Evolutionary conservation across 2,329 filamentous ascomycete species (phyloP).

Genomic region (Neurospora crassa): DNA sequence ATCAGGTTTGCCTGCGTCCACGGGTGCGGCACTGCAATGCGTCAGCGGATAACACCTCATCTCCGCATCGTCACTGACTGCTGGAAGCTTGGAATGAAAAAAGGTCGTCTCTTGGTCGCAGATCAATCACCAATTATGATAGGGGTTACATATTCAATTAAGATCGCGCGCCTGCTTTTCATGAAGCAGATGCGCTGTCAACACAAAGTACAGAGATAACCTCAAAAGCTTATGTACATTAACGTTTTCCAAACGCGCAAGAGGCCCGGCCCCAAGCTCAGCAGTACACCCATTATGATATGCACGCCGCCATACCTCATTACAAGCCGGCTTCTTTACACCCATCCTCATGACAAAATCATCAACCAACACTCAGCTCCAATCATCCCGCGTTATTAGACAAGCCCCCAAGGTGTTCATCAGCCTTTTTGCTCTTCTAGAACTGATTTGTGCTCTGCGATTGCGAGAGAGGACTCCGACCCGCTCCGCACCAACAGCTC

Average conservation of each 20-base stretch:
- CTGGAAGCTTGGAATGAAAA: neutral
- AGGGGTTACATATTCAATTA: neutral
- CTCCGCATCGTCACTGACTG: neutral
- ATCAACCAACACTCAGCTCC: neutral
- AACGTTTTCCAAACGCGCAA: neutral
- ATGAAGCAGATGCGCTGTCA: neutral
- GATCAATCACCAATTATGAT: neutral
- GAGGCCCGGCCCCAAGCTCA: neutral
- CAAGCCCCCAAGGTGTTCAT: conserved; percentile 2
- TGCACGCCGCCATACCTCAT: neutral
- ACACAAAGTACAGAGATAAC: neutral
- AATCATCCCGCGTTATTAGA: neutral
- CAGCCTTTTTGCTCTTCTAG: conserved; percentile 10
- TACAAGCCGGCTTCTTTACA: neutral
- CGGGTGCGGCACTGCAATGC: neutral
- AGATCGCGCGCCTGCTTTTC: neutral
- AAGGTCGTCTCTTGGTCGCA: neutral
- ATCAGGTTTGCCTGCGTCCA: neutral
- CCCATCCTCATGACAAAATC: neutral
- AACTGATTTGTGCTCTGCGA: conserved; percentile 20
- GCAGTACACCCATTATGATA: neutral
- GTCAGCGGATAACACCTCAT: neutral
- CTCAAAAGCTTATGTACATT: neutral
- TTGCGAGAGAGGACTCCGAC: conserved; percentile 23
- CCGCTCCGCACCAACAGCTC: conserved; percentile 50